Evolutionary conservation across 176 grass and related monocot species (phyloP).

Genomic region (Panicum miliaceum): DNA sequence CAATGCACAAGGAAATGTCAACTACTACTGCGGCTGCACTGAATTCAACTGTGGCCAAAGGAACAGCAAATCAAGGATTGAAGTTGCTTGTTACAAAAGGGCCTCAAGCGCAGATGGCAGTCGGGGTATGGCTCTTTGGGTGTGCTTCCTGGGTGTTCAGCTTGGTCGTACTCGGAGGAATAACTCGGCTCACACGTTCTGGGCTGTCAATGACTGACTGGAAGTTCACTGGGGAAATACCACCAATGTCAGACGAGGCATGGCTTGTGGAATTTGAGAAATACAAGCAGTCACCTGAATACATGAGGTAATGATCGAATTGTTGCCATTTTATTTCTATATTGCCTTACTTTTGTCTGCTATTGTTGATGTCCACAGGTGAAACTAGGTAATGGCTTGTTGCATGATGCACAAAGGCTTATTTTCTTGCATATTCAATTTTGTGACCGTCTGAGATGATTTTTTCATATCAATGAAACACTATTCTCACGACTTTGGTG

Average conservation of each 20-base stretch:
- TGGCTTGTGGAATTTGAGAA: conserved; percentile 85
- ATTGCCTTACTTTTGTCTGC: background rate
- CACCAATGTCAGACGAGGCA: conserved; percentile 73
- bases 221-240: conserved; percentile 84
- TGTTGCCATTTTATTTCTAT: background rate
- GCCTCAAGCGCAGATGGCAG: conserved; percentile 72
- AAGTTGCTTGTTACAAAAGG: conserved; percentile 84
- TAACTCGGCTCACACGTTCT: conserved; percentile 92
- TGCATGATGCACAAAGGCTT: conserved; percentile 8
- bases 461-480: background rate
- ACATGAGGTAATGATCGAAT: conserved; percentile 55
- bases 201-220: conserved; percentile 98
- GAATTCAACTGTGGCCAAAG: conserved; percentile 42
- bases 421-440: background rate
- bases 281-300: conserved; percentile 92
- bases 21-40: conserved; percentile 53
- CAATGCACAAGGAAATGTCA: conserved; percentile 68
- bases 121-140: conserved; percentile 91
- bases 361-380: background rate
- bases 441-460: background rate
- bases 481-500: background rate
- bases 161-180: conserved; percentile 86
- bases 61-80: conserved; percentile 62
- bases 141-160: conserved; percentile 96
- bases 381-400: conserved; percentile 8